Base-by-base conservation (phyloP, 1,284 basidiomycete species). In the Fomes fomentarius region DNA sequence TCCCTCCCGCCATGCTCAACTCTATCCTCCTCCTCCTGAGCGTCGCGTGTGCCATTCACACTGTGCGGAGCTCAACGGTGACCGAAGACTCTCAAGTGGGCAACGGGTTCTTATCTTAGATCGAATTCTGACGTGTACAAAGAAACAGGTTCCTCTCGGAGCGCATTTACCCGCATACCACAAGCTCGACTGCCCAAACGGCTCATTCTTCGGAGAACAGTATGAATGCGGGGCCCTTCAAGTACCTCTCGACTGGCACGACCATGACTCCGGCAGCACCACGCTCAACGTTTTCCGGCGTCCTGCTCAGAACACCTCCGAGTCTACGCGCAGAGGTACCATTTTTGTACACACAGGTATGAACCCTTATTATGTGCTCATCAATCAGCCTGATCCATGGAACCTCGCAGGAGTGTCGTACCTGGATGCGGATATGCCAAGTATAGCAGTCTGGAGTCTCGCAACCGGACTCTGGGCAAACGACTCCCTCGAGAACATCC, bases 201-300 rank as follows among this genome's bases (percentile, higher is more conserved):
- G n/a, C n/a, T n/a, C n/a, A n/a, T 17, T 2, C 4, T 17, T 17
- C 17, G 14, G 8, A 37, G 1, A 30, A 7, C 28, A 30, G 7
- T 12, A 30, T 25, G 33, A 44, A 11, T 57, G 56, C 21, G 52
- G 56, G 1, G 15, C 22, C 11, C 26, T 54, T 19, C 26, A 41
- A 19, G 52, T 57, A 4, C 52, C 47, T 22, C 26, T 57, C 25
- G 55, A 57, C 45, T 57, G 47, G 45, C 43, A 52, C 17, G 33
- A 57, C 17, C 38, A 42, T 4, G 30, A 35, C 12, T 31, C 28
- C 3, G 50, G 54, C 4, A 52, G 21, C 14, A 50, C 43, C 24
- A 44, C 26, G 10, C 12, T 57, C 28, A 25, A 38, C 7, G 42
- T 57, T 17, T 17, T 30, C 17, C 38, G 42, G 33, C 40, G 24